Evolutionary conservation across 2,329 filamentous ascomycete species (phyloP).

Genomic region (Elsinoe perseae): DNA sequence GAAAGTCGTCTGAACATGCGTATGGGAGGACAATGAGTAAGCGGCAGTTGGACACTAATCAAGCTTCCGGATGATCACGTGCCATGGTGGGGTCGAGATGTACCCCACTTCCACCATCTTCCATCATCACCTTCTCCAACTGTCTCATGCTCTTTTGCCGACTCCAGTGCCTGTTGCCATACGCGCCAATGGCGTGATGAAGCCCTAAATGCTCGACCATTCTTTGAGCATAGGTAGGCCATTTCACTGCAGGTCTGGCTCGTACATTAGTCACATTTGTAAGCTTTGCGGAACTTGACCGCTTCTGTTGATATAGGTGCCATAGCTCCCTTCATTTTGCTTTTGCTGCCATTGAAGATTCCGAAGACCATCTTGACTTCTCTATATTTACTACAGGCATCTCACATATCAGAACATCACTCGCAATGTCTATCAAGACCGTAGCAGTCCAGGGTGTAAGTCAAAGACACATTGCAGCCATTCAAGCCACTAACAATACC

Average conservation of each 20-base stretch:
- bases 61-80: neutral
- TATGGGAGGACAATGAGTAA: no score
- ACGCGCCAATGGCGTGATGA: neutral
- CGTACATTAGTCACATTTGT: conserved; percentile 5
- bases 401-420: neutral
- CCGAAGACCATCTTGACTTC: neutral
- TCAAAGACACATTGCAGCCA: conserved; percentile 30
- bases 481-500: neutral
- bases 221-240: neutral
- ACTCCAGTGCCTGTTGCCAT: neutral
- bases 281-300: conserved; percentile 9
- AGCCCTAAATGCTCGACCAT: neutral
- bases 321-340: neutral
- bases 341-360: neutral
- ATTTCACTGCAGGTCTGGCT: neutral
- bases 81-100: conserved; percentile 4
- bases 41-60: neutral
- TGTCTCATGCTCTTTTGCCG: neutral
- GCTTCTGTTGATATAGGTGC: conserved; percentile 6
- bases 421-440: conserved; percentile 35
- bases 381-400: neutral
- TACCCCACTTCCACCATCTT: conserved; percentile 8
- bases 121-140: conserved; percentile 8
- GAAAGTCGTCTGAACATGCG: no score
- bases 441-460: conserved; percentile 46